Percentiles rank a stretch among this genome's conserved stretches.
Conservation (phyloP, 78 protist species). For the Corallochytrium limacisporum region DNA sequence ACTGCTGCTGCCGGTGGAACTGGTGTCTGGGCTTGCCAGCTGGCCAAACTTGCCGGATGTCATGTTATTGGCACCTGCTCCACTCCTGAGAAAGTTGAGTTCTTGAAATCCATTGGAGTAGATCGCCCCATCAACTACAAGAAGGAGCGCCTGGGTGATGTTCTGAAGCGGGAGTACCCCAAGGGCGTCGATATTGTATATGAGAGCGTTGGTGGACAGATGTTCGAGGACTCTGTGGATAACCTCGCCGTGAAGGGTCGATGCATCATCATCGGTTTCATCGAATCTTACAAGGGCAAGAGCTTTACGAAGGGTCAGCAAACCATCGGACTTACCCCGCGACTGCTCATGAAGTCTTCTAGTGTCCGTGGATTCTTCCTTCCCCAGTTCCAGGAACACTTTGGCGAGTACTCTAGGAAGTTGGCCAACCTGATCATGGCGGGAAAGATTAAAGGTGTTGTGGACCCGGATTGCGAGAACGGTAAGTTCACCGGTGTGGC, state of each 20-base stretch:
- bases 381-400: background rate
- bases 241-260: conserved; percentile 37
- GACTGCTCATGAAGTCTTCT: background rate
- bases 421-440: background rate
- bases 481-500: background rate
- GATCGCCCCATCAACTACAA: conserved; percentile 36
- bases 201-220: conserved; percentile 60
- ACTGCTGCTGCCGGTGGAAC: conserved; percentile 77
- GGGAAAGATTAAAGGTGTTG: background rate
- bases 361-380: conserved; percentile 1
- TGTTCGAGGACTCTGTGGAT: conserved; percentile 22
- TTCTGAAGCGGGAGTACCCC: background rate
- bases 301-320: background rate
- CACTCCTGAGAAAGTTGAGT: conserved; percentile 36
- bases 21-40: conserved; percentile 41
- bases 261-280: background rate
- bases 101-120: conserved; percentile 24
- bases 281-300: background rate
- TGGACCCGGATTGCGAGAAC: background rate
- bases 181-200: conserved; percentile 49
- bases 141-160: background rate
- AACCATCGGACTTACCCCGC: background rate
- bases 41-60: conserved; percentile 41
- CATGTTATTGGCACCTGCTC: conserved; percentile 59
- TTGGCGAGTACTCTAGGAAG: background rate